These are phyloP conservation scores for Xanthoconium stramineum DNA, from an alignment of 768 basidiomycete species.

Conservation along the genomic window DNA sequence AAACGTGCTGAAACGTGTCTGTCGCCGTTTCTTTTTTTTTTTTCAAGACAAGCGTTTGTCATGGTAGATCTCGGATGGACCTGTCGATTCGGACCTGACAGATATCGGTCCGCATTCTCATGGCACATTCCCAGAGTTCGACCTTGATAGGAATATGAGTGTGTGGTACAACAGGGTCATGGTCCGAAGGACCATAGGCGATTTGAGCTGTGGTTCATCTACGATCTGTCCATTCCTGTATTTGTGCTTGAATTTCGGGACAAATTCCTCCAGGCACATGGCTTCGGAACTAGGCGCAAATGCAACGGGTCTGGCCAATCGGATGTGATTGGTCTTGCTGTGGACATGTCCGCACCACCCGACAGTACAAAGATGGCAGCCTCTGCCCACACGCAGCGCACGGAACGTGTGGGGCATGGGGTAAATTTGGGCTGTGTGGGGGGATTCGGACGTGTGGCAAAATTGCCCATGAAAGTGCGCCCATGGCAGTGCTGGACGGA, in stretches of 20 bases:
- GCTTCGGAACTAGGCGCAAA: constrained; percentile 5
- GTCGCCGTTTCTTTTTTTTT: neutral
- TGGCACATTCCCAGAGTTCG: constrained; percentile 3
- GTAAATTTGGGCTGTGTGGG: constrained; percentile 21
- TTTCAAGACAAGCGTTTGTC: constrained; percentile 5
- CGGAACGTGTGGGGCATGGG: constrained; percentile 24
- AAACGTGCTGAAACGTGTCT: neutral
- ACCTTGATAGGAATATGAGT: neutral
- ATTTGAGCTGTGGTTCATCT: neutral
- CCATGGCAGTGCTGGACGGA: constrained; percentile 20
- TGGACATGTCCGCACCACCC: constrained; percentile 6
- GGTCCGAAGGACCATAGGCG: constrained; percentile 4
- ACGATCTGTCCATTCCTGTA: neutral
- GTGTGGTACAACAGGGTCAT: constrained; percentile 2
- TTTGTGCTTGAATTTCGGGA: neutral
- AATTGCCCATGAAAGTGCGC: neutral
- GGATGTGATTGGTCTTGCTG: constrained; percentile 9
- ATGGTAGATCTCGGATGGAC: constrained; percentile 5
- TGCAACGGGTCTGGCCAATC: constrained; percentile 4
- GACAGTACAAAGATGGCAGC: constrained; percentile 24
- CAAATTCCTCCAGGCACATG: constrained; percentile 15
- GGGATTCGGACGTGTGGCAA: constrained; percentile 6
- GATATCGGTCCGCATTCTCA: neutral
- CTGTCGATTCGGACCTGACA: constrained; percentile 7
- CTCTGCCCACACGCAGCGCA: constrained; percentile 21